Conservation (phyloP, 1,284 basidiomycete genomes). For the Cystobasidiaceae sp. region DNA sequence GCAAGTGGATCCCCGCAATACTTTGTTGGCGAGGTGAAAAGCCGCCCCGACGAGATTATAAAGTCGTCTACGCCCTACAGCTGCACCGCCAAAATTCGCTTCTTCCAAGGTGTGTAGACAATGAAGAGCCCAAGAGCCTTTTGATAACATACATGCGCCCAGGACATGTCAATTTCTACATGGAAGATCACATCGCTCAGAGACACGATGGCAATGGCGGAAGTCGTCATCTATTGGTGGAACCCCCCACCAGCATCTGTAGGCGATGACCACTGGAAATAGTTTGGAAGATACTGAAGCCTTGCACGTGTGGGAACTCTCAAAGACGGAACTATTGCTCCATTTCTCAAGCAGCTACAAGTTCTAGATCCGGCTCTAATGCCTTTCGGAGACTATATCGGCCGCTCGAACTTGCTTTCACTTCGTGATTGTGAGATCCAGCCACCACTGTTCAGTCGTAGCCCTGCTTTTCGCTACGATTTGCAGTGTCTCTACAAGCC, state of each 20-base stretch:
- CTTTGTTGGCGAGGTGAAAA: not conserved
- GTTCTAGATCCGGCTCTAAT: conserved; percentile 53
- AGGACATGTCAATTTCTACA: no score
- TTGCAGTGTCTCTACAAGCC: not conserved
- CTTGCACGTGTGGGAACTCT: no score
- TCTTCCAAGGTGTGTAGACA: not conserved
- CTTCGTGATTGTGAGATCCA: not conserved
- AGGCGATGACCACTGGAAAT: no score
- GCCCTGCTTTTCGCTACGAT: not conserved
- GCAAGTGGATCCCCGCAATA: not conserved
- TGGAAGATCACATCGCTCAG: no score
- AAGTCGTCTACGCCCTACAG: not conserved
- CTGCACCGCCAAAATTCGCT: not conserved
- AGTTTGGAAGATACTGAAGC: no score
- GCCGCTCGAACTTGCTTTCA: not conserved
- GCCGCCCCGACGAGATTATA: not conserved
- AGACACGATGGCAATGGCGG: no score
- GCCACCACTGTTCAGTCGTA: not conserved
- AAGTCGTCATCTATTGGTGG: no score
- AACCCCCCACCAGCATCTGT: no score
- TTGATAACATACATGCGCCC: no score
- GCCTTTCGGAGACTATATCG: conserved; percentile 53
- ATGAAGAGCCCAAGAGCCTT: no score
- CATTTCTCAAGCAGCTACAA: conserved; percentile 57
- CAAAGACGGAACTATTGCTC: conserved; percentile 57